Evolutionary conservation across 208 protist genomes (phyloP), one percentile per base, ranked within the genome.

Genomic region (Acanthamoeba sp.): DNA sequence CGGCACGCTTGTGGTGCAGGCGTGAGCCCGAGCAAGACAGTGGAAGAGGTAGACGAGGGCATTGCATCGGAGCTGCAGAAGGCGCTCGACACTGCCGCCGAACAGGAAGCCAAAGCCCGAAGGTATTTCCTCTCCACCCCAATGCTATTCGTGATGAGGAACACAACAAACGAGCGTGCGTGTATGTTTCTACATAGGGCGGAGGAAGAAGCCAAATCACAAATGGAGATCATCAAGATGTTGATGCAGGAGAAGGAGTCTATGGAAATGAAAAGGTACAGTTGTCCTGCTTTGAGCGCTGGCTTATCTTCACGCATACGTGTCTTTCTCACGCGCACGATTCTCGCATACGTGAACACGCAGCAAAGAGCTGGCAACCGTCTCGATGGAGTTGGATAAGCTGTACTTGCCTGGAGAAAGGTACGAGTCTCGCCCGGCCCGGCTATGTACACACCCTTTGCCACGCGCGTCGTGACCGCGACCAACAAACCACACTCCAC

Each of bases 181-280:
- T n/a, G n/a, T n/a, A n/a, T n/a, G n/a, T n/a, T n/a, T n/a, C 12
- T 32, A 52, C 10, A 52, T 16, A 91, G 84, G 38, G 84, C 84
- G 1, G 84, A 91, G 32, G 84, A 91, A 24, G 84, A 91, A 27
- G 84, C 84, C 29, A 40, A 91, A 24, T 91, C 84, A 40, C 84
- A 91, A 32, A 73, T 71, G 84, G 59, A 73, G 29, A 91, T 91
- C n/a, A 91, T 91, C 38, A 71, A 91, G 59, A 64, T 91, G 84
- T 50, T 91, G 18, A 91, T 91, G 84, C 32, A 71, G 32, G 84
- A 91, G 42, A 91, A 91, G 36, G 59, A 91, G 32, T 64, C 50
- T 38, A 91, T 91, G 84, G 84, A 91, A 71, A 42, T 50, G 84
- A 91, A 91, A 2, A 91, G 84, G 84, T 91, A 66, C 22, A 20